Conservation (phyloP, 306 rosid genomes). For the Rosa rugosa region DNA sequence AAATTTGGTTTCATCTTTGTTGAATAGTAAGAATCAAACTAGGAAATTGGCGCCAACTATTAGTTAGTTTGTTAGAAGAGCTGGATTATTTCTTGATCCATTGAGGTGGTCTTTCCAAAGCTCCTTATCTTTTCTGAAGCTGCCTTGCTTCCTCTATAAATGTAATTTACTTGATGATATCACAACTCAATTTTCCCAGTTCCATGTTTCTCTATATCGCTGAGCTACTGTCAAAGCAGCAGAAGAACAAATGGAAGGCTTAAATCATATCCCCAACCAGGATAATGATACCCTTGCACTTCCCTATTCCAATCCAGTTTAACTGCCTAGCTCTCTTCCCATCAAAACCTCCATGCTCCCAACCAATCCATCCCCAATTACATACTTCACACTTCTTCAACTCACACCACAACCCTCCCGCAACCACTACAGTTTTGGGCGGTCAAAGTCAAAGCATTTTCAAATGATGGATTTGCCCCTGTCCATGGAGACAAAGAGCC, state of each 20-base stretch:
- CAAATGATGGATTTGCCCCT: neutral
- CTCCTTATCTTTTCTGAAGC: too few species aligned
- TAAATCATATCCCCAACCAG: neutral
- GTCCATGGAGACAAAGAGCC: conserved; percentile 21
- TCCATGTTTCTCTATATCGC: too few species aligned
- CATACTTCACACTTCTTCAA: neutral
- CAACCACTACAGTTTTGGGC: conserved; percentile 4
- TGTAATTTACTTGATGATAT: too few species aligned
- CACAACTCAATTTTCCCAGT: too few species aligned
- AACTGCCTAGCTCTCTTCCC: too few species aligned
- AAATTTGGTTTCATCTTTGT: neutral
- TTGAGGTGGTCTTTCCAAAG: too few species aligned
- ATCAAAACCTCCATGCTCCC: too few species aligned
- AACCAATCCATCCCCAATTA: conserved; percentile 2
- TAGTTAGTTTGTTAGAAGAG: neutral
- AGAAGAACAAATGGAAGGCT: neutral
- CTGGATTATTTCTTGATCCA: neutral
- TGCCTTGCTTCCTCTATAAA: too few species aligned
- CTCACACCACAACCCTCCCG: neutral
- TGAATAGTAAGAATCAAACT: neutral
- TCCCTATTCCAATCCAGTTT: too few species aligned
- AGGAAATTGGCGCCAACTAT: neutral
- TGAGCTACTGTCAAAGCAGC: too few species aligned
- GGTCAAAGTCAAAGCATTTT: conserved; percentile 1
- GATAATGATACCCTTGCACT: neutral